A percentile compares a stretch with the other conserved stretches of the same genome.
These are phyloP conservation scores for Wallacemonas sp. DNA, from an alignment of 208 protist genomes.

Conservation along the genomic window DNA sequence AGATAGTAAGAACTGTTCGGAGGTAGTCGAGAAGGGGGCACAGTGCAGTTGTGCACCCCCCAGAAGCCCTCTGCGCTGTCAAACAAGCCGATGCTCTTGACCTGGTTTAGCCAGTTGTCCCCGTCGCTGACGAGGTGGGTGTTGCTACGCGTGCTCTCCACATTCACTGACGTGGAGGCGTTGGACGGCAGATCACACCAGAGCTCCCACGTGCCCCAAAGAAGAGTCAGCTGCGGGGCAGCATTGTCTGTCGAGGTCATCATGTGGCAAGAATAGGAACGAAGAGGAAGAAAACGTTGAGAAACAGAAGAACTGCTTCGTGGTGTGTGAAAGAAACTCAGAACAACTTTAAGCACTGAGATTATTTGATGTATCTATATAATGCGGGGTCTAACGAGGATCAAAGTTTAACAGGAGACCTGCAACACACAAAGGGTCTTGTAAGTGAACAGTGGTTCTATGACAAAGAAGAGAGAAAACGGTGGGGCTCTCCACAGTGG, in stretches of 20 bases:
- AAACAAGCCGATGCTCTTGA: conserved; percentile 82
- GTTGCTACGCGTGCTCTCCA: not conserved
- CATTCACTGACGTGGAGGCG: conserved; percentile 15
- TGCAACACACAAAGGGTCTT: too few species aligned
- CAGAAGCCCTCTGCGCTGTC: conserved; percentile 90
- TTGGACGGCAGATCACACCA: conserved; percentile 68
- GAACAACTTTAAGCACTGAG: too few species aligned
- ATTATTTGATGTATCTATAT: too few species aligned
- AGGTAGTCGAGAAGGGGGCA: conserved; percentile 75
- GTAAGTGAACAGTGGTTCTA: too few species aligned
- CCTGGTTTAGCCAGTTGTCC: conserved; percentile 77
- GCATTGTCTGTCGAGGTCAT: conserved; percentile 20
- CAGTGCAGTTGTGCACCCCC: conserved; percentile 71
- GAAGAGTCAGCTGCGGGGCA: conserved; percentile 46
- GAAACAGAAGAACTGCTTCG: not conserved
- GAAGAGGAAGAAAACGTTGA: conserved; percentile 5
- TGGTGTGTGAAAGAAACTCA: conserved; percentile 7
- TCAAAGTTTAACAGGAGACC: too few species aligned
- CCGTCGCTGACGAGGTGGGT: conserved; percentile 17
- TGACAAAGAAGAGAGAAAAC: too few species aligned
- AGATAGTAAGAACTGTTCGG: conserved; percentile 82
- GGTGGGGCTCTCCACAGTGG: too few species aligned
- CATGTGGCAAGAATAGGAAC: not conserved
- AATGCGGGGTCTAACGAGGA: too few species aligned
- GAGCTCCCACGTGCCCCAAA: conserved; percentile 93